Base-by-base conservation (phyloP, 129 eudicot genomes). In the Arctium minus region DNA sequence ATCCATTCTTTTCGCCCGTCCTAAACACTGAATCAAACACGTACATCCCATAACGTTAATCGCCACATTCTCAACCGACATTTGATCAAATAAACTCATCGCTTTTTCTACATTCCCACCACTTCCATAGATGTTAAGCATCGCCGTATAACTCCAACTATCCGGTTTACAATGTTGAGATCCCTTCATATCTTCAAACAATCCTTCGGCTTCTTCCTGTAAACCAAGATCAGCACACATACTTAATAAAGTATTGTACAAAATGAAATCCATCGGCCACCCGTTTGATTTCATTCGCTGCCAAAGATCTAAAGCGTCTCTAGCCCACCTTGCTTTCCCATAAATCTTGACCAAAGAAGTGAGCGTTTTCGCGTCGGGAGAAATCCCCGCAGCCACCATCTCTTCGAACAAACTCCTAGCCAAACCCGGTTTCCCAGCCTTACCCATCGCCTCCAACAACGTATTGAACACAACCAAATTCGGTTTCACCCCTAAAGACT, bases 151-250 rank as follows among this genome's bases (percentile, higher is more conserved):
- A 81, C 93, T 91, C 91, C 89, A 91, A 50, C 96, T 89, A 84
- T 91, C 93, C 0, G 96, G 96, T 73, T 75, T 86, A 72, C 85
- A 86, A 70, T 79, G 42, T 27, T 56, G 78, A 0, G 91, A 91
- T 56, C 38, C 85, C 32, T 87, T 91, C 96, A 91, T 91, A 69
- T 91, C 96, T 74, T 91, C 88, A 70, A 91, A 91, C 38, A 91
- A 85, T 2, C 76, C 72, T 87, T 89, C 96, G 2, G 93, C 96
- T 70, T 91, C 96, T 73, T 84, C 96, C 72, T 85, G 91, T 65
- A 87, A 84, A 37, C 93, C 96, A 42, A 91, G 90, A 81, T 91
- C 96, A 5, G 96, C 93, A 86, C 93, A 91, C 96, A 91, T 91
- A 69, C 89, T 91, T 82, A 91, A 70, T 75, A 91, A 88, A 10